phyloP scores from a whole-genome alignment of 1,284 basidiomycete genomes.

The Blastosporella zonata region DNA sequence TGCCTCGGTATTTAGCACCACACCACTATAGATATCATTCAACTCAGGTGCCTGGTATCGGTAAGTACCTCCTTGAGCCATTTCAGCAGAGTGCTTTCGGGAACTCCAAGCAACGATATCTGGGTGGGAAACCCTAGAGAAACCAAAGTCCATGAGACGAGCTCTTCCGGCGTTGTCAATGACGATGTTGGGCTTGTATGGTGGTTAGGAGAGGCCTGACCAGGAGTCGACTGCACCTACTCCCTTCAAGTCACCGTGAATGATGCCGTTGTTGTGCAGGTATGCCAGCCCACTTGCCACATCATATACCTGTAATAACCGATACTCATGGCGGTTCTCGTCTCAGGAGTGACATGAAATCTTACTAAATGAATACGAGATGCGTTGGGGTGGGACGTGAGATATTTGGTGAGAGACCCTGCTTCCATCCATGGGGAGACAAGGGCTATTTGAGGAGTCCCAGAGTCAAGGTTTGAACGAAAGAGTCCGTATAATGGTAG shows the following conservation, averaged over 20 bases:
- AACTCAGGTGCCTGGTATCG: slow-evolving; percentile 19
- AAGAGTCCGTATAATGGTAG: slow-evolving; percentile 22
- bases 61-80: slow-evolving; percentile 4
- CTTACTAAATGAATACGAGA: slow-evolving; percentile 17
- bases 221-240: not conserved
- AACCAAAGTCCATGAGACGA: slow-evolving; percentile 21
- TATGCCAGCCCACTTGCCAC: slow-evolving; percentile 13
- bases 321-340: not conserved
- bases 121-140: slow-evolving; percentile 7
- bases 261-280: slow-evolving; percentile 7
- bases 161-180: slow-evolving; percentile 17
- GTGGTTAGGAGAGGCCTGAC: not conserved
- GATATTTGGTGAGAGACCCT: slow-evolving; percentile 15
- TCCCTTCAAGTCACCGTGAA: slow-evolving; percentile 13
- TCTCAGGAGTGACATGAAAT: not conserved
- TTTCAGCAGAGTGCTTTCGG: slow-evolving; percentile 3
- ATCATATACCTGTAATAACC: slow-evolving; percentile 13
- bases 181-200: slow-evolving; percentile 20
- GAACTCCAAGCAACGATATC: not conserved
- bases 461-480: too few relatives aligned
- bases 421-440: slow-evolving; percentile 24
- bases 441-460: slow-evolving; percentile 10
- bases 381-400: slow-evolving; percentile 8
- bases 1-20: not conserved
- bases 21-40: not conserved